Evolutionary conservation across 176 grass and related monocot species (phyloP).

Genomic region (Pontederia crassipes): DNA sequence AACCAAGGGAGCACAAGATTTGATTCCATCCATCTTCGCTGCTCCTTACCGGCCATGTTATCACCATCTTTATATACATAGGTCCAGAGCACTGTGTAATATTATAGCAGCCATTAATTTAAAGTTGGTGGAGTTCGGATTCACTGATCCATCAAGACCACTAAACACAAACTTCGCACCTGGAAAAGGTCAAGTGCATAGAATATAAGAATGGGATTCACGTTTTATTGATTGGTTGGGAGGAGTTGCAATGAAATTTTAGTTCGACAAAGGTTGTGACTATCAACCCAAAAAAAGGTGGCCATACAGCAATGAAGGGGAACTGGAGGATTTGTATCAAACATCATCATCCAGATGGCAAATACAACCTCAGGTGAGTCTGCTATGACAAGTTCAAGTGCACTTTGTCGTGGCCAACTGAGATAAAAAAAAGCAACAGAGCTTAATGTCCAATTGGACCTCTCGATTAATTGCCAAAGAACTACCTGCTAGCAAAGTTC

Average conservation of each 20-base stretch:
- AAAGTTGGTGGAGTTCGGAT: constrained; percentile 12
- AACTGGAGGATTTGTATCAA: no score
- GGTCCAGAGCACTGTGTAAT: neutral
- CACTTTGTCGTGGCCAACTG: no score
- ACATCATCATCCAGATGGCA: no score
- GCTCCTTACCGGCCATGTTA: neutral
- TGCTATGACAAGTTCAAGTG: no score
- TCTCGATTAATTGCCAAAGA: no score
- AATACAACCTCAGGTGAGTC: neutral
- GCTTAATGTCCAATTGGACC: no score
- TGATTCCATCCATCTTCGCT: neutral
- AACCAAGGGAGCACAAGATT: constrained; percentile 11
- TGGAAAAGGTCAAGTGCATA: neutral
- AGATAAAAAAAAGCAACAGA: no score
- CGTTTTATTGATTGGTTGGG: neutral
- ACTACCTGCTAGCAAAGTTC: no score
- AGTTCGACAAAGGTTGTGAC: no score
- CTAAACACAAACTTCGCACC: neutral
- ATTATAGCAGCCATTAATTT: neutral
- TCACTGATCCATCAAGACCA: constrained; percentile 8
- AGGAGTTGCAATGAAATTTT: neutral
- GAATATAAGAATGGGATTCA: neutral
- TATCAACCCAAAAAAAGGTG: no score
- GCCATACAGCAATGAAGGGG: no score
- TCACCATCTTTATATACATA: neutral